Base-by-base conservation (phyloP, 106 monocot genomes). In the Apostasia shenzhenica region DNA sequence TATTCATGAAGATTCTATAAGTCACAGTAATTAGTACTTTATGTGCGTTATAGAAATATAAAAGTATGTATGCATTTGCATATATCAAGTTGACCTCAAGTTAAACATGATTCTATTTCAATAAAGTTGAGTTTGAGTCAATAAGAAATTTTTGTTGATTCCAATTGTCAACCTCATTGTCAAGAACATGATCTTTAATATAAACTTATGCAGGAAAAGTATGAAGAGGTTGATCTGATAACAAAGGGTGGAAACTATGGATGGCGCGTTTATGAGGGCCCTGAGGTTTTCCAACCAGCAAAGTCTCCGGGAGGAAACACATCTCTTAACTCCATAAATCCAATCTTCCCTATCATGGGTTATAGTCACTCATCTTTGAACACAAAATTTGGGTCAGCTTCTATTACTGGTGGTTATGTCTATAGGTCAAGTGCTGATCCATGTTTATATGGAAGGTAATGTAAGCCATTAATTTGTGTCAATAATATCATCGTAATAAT, bases 211-310 rank as follows among this genome's bases (percentile, higher is more conserved):
- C 59, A 99, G 97, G 83, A 99, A 48, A 2, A 45, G 49, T 93
- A 90, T 55, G 99, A 99, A 85, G 99, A 99, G 59, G 83, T 99
- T 9, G 76, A 99, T 84, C 72, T 99, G 76, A 83, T 99, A 46
- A 54, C 90, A 42, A 99, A 99, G 74, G 90, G 87, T 9, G 99
- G 99, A 54, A 99, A 99, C 63, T 99, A 99, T 66, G 99, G 99
- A 57, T 99, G 99, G 99, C 70, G 74, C 13, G 71, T 82, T 9
- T 99, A 80, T 47, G 99, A 99, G 76, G 99, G 99, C 8, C 85
- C 90, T 6, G 41, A 76, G 13, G 63, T 81, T n/a, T 99, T 60
- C 58, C 57, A 75, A 0, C 73, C 89, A 2, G 1, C 40, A 63
- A 72, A 59, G 54, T 47, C 82, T 42, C 77, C 85, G 14, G 81